These are phyloP conservation scores for Xerocomellus amylosporus DNA, from an alignment of 768 basidiomycete genomes.

Conservation along the genomic window DNA sequence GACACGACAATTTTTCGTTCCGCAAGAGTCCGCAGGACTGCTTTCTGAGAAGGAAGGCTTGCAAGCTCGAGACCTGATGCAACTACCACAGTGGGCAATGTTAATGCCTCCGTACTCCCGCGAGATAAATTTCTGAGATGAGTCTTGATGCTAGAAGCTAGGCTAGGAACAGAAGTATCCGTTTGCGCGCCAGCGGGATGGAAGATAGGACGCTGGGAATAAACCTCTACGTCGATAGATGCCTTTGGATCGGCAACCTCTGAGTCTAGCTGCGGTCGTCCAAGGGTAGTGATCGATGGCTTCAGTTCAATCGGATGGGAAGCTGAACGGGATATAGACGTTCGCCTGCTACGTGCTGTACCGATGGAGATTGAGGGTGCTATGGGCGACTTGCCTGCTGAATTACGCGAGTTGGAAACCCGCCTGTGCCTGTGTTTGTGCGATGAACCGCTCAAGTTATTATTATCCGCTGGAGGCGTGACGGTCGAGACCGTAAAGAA, in stretches of 20 bases:
- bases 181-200: conserved; percentile 11
- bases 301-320: conserved; percentile 20
- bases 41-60: conserved; percentile 51
- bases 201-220: conserved; percentile 9
- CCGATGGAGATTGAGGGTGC: conserved; percentile 15
- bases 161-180: conserved; percentile 15
- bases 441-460: neutral
- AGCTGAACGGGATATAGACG: conserved; percentile 24
- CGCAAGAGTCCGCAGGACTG: conserved; percentile 50
- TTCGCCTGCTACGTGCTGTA: conserved; percentile 26
- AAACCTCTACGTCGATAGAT: neutral
- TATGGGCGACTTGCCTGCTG: conserved; percentile 15
- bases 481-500: conserved; percentile 32
- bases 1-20: conserved; percentile 50
- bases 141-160: conserved; percentile 5
- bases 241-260: conserved; percentile 9
- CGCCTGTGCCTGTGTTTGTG: conserved; percentile 21
- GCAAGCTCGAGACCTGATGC: conserved; percentile 70
- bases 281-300: conserved; percentile 15
- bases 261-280: conserved; percentile 13
- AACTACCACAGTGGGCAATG: conserved; percentile 58
- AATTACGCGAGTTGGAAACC: conserved; percentile 22
- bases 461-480: conserved; percentile 16
- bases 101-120: conserved; percentile 24
- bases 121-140: conserved; percentile 16